A percentile compares a stretch with the other conserved stretches of the same genome.
Conservation (phyloP, 768 basidiomycete species). For the Amanita pseudoporphyria region DNA sequence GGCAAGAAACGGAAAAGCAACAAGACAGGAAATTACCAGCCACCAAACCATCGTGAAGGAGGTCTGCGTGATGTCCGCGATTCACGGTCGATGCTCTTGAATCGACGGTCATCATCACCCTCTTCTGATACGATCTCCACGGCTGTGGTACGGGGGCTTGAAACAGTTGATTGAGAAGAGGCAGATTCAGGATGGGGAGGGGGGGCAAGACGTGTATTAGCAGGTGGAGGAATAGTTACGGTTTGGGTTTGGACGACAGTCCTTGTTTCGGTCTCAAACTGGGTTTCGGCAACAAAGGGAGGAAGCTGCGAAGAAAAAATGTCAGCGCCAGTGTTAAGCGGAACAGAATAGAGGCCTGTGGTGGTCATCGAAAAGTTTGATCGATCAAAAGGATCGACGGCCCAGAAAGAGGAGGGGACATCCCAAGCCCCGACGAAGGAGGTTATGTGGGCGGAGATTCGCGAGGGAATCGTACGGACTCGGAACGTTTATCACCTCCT, state of each 20-base stretch:
- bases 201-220: constrained; percentile 68
- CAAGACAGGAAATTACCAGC: constrained; percentile 35
- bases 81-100: constrained; percentile 32
- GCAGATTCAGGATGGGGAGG: constrained; percentile 61
- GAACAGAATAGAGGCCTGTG: constrained; percentile 27
- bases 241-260: constrained; percentile 57
- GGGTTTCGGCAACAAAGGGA: constrained; percentile 33
- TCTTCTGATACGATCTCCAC: constrained; percentile 55
- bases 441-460: constrained; percentile 10
- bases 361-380: constrained; percentile 24
- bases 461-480: constrained; percentile 61
- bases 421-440: constrained; percentile 87
- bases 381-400: constrained; percentile 26
- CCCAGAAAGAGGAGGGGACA: constrained; percentile 52
- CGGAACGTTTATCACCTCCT: constrained; percentile 64
- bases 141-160: constrained; percentile 66
- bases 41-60: constrained; percentile 50
- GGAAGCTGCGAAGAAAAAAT: constrained; percentile 32
- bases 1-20: constrained; percentile 25
- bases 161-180: constrained; percentile 45
- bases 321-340: constrained; percentile 8
- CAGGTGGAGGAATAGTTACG: constrained; percentile 64
- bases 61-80: constrained; percentile 37
- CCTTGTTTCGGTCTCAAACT: constrained; percentile 53
- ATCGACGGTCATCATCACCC: constrained; percentile 30